Evolutionary conservation across 371 early-diverging fungal genomes (phyloP), one percentile per base, ranked within the genome.

Genomic region (Lichtheimia hyalospora): DNA sequence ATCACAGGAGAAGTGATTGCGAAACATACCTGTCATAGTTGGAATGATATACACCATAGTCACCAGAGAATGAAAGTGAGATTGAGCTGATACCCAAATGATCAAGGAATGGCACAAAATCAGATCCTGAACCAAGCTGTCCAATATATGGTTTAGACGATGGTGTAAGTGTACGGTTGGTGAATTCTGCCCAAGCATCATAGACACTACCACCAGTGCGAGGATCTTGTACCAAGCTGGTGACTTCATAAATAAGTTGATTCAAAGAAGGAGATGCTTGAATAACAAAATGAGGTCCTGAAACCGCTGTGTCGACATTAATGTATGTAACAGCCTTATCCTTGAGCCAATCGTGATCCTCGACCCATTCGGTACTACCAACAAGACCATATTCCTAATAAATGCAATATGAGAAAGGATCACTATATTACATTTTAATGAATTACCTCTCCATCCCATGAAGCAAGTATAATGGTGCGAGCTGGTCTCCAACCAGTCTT

Each of bases 321-420:
- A 81, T 67, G 62, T 81, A 87, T 16, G 76, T 83, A 24, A 79
- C 67, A 54, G 67, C 79, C 51, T 81, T 69, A n/a, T 77, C 67
- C 49, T 71, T 75, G 24, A 88, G 68, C 77, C 77, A 76, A 6
- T 70, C 62, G 52, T 82, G 68, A 25, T 84, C 79, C 53, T 86
- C 87, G 3, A 84, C 87, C 79, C 80, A 86, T 62, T 86, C 87
- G 14, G 86, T 85, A 5, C 81, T 81, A 12, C 87, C 87, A 24
- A 83, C 62, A n/a, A 78, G 57, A 14, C 24, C 23, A 25, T 50
- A 50, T 24, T 50, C 46, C 46, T 34, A 10, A 34, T 2, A 34
- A 8, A 8, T 34, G 34, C 27, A 27, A 27, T 27, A 7, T 34
- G 10, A 34, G 34, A 8, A 34, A 8, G 34, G 2, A 34, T 5